Evolutionary conservation across 345 rosid genomes (phyloP).

Genomic region (Trapa incisa): DNA sequence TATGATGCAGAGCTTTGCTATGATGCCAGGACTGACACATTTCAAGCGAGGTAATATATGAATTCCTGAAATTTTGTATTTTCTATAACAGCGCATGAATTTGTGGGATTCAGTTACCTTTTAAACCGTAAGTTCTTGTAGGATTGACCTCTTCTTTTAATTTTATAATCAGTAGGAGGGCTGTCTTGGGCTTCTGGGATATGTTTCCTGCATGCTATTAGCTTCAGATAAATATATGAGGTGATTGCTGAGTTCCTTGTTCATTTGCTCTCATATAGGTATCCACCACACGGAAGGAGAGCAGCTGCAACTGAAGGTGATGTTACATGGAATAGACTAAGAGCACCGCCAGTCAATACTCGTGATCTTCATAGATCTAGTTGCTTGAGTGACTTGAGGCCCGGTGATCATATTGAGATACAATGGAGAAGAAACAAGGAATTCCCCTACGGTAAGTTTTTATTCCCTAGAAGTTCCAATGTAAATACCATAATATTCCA

Average conservation of each 20-base stretch:
- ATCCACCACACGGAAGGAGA: constrained; percentile 70
- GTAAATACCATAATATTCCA: background rate
- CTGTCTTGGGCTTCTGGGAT: background rate
- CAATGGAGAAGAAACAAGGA: constrained; percentile 94
- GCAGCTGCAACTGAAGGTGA: constrained; percentile 42
- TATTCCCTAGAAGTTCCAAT: background rate
- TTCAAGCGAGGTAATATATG: constrained; percentile 63
- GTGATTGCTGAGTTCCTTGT: background rate
- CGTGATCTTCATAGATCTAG: constrained; percentile 55
- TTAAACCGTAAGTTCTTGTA: background rate
- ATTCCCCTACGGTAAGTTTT: constrained; percentile 47
- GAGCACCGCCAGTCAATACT: constrained; percentile 61
- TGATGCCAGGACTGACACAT: constrained; percentile 54
- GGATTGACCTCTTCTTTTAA: too few relatives aligned
- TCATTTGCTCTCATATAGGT: constrained; percentile 32
- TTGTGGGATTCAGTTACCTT: background rate
- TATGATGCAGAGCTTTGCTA: constrained; percentile 85
- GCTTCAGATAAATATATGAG: background rate
- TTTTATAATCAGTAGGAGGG: background rate
- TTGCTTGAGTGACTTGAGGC: constrained; percentile 55
- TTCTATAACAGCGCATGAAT: background rate
- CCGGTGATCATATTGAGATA: constrained; percentile 84
- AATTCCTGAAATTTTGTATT: constrained; percentile 1
- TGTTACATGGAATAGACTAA: constrained; percentile 69
- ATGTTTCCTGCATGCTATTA: background rate